Evolutionary conservation across 2,329 filamentous ascomycete genomes (phyloP), one percentile per base, ranked within the genome.

Genomic region (Microsporum ferrugineum): DNA sequence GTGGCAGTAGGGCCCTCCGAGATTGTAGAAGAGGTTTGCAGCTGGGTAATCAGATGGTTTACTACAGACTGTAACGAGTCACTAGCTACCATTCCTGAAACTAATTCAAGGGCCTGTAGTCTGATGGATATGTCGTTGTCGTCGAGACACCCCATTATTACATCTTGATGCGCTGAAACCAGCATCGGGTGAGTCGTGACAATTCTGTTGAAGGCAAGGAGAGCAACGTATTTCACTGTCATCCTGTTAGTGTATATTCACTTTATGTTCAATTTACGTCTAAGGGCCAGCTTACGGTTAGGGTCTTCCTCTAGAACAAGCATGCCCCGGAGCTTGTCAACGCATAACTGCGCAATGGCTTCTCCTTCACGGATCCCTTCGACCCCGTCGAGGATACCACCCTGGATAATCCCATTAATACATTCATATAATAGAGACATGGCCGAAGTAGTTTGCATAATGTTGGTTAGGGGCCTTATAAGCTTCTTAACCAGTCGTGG

Each of bases 391-490:
- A 99, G 78, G 61, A 99, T 96, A 0, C 94, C 94, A 33, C 94
- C 94, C 72, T 96, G 91, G 62, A 99, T 96, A 64, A 99, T 95
- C 29, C 94, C 94, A 72, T 95, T 96, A 75, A 99, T 96, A 71
- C 94, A 99, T 75, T 99, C 94, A 68, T 99, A 99, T 4, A 97
- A 77, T 33, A 99, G 76, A n/a, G 94, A 97, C 94, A 97, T 97
- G 33, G 94, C 94, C 3, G 89, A 88, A 0, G 94, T 99, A 0
- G 91, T 96, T 67, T 89, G 87, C 65, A 99, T 97, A 56, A 99
- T 87, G 66, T 89, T 90, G 0, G 91, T 96, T 63, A 99, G 78
- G 14, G 94, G 94, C 5, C 92, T 90, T 34, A 97, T 77, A 14
- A 99, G 78, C 73, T 99, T 99, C 71, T 88, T 89, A 58, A 96